Evolutionary conservation across 2,329 filamentous ascomycete genomes (phyloP).

Genomic region (Fusarium phyllophilum): DNA sequence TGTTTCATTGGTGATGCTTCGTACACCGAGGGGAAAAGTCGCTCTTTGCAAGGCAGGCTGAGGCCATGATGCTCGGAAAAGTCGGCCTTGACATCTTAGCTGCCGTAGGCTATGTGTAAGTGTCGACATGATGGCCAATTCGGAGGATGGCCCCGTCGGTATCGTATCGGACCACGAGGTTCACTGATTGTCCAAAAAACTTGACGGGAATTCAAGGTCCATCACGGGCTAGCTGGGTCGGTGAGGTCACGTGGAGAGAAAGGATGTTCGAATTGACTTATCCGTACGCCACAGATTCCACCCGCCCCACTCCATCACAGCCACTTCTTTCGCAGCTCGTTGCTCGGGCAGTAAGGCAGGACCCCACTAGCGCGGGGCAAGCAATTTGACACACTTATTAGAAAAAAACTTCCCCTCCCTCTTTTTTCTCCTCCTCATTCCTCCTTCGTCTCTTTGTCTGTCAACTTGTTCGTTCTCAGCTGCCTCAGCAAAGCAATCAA

Average conservation of each 20-base stretch:
- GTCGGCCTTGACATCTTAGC: conserved; percentile 48
- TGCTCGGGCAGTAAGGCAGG: conserved; percentile 43
- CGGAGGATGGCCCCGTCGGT: conserved; percentile 40
- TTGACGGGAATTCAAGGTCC: conserved; percentile 35
- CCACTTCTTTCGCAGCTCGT: conserved; percentile 35
- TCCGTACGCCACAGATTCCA: conserved; percentile 22
- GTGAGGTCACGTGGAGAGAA: conserved; percentile 40
- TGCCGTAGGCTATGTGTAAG: conserved; percentile 50
- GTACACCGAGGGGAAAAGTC: conserved; percentile 42
- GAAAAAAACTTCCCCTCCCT: conserved; percentile 49
- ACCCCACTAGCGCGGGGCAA: conserved; percentile 50
- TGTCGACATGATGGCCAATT: conserved; percentile 49
- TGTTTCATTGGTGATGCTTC: conserved; percentile 43
- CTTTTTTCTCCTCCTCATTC: conserved; percentile 41
- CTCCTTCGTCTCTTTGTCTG: conserved; percentile 34
- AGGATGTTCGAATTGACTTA: neutral
- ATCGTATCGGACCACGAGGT: conserved; percentile 37
- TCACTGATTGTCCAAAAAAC: conserved; percentile 42
- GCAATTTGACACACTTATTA: conserved; percentile 41
- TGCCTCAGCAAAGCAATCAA: conserved; percentile 58
- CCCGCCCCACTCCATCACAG: conserved; percentile 16
- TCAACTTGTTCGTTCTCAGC: conserved; percentile 45
- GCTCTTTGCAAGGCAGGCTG: conserved; percentile 39
- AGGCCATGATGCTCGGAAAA: conserved; percentile 46
- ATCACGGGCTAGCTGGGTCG: conserved; percentile 18